Percentiles rank a stretch among this genome's conserved stretches.
Conservation (phyloP, 108 stramenopile species). For the Nannochloropsis oceanica region DNA sequence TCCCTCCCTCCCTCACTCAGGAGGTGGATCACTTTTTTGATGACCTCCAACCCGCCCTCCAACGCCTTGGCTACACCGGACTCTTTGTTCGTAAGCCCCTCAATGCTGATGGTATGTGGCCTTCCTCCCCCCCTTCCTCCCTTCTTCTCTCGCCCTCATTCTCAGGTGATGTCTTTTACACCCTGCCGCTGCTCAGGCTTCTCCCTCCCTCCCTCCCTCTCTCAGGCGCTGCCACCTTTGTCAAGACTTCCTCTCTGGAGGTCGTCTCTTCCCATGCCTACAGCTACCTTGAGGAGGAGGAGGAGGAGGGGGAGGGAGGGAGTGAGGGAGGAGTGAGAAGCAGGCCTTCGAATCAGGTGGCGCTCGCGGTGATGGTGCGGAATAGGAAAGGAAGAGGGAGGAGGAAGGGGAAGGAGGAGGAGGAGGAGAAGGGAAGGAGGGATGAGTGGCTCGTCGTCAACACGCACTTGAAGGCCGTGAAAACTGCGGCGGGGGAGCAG, state of each 20-base stretch:
- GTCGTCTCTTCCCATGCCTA: neutral
- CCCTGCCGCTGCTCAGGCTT: too few species aligned
- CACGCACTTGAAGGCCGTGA: too few species aligned
- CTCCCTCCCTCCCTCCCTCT: too few species aligned
- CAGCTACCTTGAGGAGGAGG: neutral
- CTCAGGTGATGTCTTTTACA: too few species aligned
- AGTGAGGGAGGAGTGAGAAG: too few species aligned
- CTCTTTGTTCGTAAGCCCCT: neutral
- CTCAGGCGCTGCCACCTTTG: neutral
- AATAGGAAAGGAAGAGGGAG: too few species aligned
- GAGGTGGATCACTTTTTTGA: neutral
- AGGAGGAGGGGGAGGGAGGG: neutral
- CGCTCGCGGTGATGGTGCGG: too few species aligned
- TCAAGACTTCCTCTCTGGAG: neutral
- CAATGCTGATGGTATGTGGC: neutral
- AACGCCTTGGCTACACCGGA: neutral
- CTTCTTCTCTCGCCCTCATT: neutral
- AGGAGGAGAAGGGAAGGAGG: too few species aligned
- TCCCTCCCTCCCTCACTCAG: neutral
- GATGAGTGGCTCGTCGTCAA: too few species aligned
- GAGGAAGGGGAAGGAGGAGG: too few species aligned
- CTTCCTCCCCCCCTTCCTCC: neutral
- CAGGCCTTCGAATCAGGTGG: too few species aligned
- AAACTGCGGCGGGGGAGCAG: too few species aligned
- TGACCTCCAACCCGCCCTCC: neutral